Percentiles rank a stretch among this genome's conserved stretches.
These are phyloP conservation scores for Saccharomycopsis lassenensis DNA, from an alignment of 805 yeast species.

Conservation along the genomic window DNA sequence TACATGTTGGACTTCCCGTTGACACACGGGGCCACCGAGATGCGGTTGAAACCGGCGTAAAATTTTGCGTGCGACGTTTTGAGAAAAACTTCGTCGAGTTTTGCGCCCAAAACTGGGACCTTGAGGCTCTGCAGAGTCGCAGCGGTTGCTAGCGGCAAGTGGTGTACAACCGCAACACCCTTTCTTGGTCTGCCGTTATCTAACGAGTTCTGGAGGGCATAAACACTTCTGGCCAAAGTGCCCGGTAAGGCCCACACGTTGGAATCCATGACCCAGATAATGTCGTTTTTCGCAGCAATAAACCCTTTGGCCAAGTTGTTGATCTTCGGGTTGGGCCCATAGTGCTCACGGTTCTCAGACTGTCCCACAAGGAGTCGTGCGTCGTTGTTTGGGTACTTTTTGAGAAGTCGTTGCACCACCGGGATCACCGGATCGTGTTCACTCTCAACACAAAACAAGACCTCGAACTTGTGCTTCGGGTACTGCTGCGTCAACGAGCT, in stretches of 20 bases:
- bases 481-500: conserved; percentile 61
- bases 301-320: conserved; percentile 82
- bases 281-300: conserved; percentile 52
- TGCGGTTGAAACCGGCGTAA: conserved; percentile 64
- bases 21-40: conserved; percentile 77
- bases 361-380: conserved; percentile 47
- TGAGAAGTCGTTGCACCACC: conserved; percentile 38
- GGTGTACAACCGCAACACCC: conserved; percentile 64
- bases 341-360: conserved; percentile 30
- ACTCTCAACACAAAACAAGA: conserved; percentile 66
- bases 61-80: conserved; percentile 79
- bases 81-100: conserved; percentile 76
- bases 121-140: conserved; percentile 15
- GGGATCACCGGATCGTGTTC: conserved; percentile 53
- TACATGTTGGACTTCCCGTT: conserved; percentile 83
- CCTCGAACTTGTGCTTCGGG: conserved; percentile 48
- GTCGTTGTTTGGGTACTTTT: conserved; percentile 44
- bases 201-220: conserved; percentile 34
- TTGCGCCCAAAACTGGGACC: conserved; percentile 41
- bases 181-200: conserved; percentile 38
- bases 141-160: conserved; percentile 59
- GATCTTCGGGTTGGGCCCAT: conserved; percentile 84
- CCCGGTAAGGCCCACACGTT: conserved; percentile 70
- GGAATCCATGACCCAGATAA: conserved; percentile 78
- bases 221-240: conserved; percentile 54